Evolutionary conservation across 805 yeast species (phyloP).

Genomic region (Candida multigemmis): DNA sequence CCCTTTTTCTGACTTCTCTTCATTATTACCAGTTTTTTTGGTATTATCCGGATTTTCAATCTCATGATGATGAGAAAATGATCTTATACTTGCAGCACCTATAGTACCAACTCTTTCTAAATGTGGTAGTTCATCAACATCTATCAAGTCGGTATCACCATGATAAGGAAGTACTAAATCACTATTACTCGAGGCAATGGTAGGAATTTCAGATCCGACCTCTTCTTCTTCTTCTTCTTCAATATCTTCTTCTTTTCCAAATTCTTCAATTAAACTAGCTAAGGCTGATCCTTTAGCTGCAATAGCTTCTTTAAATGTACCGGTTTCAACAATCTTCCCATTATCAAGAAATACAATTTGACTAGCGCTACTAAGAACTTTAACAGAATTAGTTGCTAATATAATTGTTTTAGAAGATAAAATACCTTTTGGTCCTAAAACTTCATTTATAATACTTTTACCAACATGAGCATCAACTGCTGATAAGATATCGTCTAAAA

Average conservation of each 20-base stretch:
- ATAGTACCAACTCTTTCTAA: constrained; percentile 4
- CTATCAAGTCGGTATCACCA: no score
- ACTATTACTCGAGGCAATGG: no score
- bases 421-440: constrained; percentile 21
- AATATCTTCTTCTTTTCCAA: constrained; percentile 13
- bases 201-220: constrained; percentile 1
- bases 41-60: constrained; percentile 15
- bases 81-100: constrained; percentile 19
- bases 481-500: constrained; percentile 33
- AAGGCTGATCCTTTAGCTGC: constrained; percentile 28
- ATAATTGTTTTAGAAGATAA: constrained; percentile 24
- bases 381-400: constrained; percentile 31
- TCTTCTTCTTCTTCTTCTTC: constrained; percentile 5
- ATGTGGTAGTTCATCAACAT: no score
- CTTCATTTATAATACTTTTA: constrained; percentile 19
- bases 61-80: constrained; percentile 23
- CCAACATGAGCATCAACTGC: constrained; percentile 38
- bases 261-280: constrained; percentile 20
- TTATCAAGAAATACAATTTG: constrained; percentile 19
- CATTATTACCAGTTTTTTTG: constrained; percentile 10
- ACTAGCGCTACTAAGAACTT: constrained; percentile 24
- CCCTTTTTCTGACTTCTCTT: constrained; percentile 22
- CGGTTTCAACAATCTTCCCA: constrained; percentile 24
- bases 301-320: constrained; percentile 41
- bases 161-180: no score